These are phyloP conservation scores for Solanum chilense DNA, from an alignment of 257 asterid species.

Conservation along the genomic window DNA sequence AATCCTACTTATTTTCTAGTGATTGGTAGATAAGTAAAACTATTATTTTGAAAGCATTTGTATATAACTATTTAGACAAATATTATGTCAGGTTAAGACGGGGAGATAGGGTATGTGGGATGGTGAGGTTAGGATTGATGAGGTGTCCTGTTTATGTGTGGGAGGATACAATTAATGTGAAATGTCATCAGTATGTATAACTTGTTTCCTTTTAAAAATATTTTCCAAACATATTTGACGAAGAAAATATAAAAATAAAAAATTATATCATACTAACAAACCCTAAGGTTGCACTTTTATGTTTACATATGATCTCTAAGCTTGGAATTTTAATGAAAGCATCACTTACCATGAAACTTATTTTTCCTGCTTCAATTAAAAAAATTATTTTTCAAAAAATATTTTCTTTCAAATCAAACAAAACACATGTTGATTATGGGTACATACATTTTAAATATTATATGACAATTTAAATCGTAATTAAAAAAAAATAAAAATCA, in stretches of 20 bases:
- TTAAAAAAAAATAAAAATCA: too few species aligned
- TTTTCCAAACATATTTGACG: background rate
- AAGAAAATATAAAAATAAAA: background rate
- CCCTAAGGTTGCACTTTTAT: background rate
- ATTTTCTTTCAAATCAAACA: too few species aligned
- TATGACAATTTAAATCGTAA: background rate
- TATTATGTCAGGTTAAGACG: background rate
- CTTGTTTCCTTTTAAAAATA: fast-evolving
- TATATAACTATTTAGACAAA: background rate
- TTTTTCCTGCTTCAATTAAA: background rate
- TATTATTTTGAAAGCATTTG: background rate
- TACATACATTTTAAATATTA: too few species aligned
- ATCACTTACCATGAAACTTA: background rate
- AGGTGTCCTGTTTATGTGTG: background rate
- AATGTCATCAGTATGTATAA: background rate
- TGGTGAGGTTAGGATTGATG: background rate
- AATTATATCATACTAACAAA: background rate
- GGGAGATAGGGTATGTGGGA: background rate
- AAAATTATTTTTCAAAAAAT: too few species aligned
- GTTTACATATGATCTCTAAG: background rate
- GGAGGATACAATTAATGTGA: background rate
- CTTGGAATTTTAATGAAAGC: background rate
- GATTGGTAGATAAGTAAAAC: background rate
- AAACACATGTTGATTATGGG: too few species aligned
- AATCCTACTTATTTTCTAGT: background rate